Conservation (phyloP, 345 rosid genomes). For the Murraya koenigii region DNA sequence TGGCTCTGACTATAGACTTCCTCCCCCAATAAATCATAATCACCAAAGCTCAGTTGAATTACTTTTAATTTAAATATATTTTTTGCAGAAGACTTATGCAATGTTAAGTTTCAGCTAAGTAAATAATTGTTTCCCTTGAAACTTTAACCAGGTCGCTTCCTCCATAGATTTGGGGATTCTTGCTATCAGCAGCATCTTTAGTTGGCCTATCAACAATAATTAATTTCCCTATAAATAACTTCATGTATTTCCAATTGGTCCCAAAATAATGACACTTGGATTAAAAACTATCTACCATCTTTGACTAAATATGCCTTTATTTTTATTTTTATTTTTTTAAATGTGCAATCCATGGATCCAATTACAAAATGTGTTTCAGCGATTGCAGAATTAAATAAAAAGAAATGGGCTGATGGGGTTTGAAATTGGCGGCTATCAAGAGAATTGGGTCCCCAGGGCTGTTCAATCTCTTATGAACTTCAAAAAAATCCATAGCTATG, state of each 20-base stretch:
- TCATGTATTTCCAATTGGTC: background rate
- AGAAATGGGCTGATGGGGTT: background rate
- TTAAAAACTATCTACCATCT: too few species aligned
- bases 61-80: conserved; percentile 4
- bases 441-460: conserved; percentile 13
- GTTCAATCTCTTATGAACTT: conserved; percentile 8
- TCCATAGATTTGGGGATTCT: conserved; percentile 5
- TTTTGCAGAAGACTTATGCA: conserved; percentile 11
- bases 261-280: background rate
- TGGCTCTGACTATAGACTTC: background rate
- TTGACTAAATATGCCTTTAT: too few species aligned
- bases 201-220: background rate
- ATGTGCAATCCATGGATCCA: background rate
- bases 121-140: background rate
- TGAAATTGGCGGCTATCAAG: conserved; percentile 13
- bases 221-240: background rate
- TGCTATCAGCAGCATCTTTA: background rate
- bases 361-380: background rate
- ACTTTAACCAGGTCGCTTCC: conserved; percentile 1
- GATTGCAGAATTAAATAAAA: background rate
- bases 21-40: background rate
- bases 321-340: too few species aligned
- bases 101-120: conserved; percentile 11
- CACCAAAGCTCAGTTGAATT: conserved; percentile 4
- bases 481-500: conserved; percentile 2